A percentile compares a stretch with the other conserved stretches of the same genome.
Evolutionary conservation across 1,284 basidiomycete genomes (phyloP).

Genomic region (Hemileia vastatrix): DNA sequence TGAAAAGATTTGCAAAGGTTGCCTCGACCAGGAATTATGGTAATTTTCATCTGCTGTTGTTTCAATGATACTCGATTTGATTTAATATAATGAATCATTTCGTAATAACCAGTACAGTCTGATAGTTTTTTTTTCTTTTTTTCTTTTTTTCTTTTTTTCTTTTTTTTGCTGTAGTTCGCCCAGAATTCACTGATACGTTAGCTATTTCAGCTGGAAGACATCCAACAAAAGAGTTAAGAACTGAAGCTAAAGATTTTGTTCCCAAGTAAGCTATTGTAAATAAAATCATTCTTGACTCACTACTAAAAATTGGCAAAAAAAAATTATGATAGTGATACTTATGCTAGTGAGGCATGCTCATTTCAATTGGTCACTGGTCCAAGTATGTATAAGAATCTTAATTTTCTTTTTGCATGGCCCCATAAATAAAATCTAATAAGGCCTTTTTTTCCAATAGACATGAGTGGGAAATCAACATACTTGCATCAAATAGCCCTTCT

Average conservation of each 20-base stretch:
- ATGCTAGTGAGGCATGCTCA: slow-evolving; percentile 63
- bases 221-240: slow-evolving; percentile 46
- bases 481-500: slow-evolving; percentile 38
- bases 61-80: no score
- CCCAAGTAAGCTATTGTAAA: slow-evolving; percentile 10
- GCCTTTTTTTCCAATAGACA: slow-evolving; percentile 25
- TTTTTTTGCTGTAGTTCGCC: slow-evolving; percentile 54
- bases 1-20: slow-evolving; percentile 63
- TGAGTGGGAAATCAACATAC: slow-evolving; percentile 39
- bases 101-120: no score
- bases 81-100: no score
- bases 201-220: slow-evolving; percentile 77
- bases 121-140: slow-evolving; percentile 7
- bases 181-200: slow-evolving; percentile 72
- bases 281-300: not conserved
- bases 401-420: not conserved
- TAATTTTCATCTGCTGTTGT: not conserved
- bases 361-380: slow-evolving; percentile 53
- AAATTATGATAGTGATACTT: slow-evolving; percentile 58
- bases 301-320: slow-evolving; percentile 70
- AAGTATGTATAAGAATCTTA: not conserved
- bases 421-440: not conserved
- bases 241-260: slow-evolving; percentile 9
- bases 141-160: slow-evolving; percentile 10
- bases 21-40: slow-evolving; percentile 56